Percentiles rank a stretch among this genome's conserved stretches.
phyloP scores from a whole-genome alignment of 2,329 filamentous ascomycete genomes.

The Aspergillus pseudonomiae region DNA sequence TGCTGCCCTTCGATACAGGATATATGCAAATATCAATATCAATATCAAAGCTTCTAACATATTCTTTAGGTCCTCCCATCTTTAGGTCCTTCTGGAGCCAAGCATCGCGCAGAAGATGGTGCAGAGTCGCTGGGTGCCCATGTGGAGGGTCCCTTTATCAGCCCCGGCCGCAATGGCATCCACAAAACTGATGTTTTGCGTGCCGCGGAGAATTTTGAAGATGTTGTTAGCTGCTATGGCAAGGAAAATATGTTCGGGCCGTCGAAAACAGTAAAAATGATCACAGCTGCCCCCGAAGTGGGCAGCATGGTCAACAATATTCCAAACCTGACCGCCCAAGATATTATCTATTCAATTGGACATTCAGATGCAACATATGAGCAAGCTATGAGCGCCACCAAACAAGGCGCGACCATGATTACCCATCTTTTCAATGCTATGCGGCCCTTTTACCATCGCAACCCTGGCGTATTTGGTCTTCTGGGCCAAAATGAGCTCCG shows the following conservation, averaged over 20 bases:
- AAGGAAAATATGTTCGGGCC: slow-evolving; percentile 60
- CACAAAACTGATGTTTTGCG: slow-evolving; percentile 76
- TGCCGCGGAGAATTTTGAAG: slow-evolving; percentile 63
- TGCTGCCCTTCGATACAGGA: not conserved
- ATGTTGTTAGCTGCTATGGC: slow-evolving; percentile 63
- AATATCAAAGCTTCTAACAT: not conserved
- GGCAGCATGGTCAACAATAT: slow-evolving; percentile 72
- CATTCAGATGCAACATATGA: slow-evolving; percentile 89
- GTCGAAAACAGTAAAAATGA: slow-evolving; percentile 64
- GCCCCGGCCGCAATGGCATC: slow-evolving; percentile 79
- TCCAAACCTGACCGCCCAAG: slow-evolving; percentile 63
- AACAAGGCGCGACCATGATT: slow-evolving; percentile 81
- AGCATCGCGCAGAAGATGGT: slow-evolving; percentile 65
- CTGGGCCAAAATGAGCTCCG: slow-evolving; percentile 65
- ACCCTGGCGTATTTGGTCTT: slow-evolving; percentile 87
- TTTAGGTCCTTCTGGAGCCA: slow-evolving; percentile 69
- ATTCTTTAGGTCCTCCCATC: slow-evolving; percentile 64
- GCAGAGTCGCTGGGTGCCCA: slow-evolving; percentile 88
- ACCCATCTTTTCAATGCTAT: slow-evolving; percentile 95
- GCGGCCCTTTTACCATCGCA: slow-evolving; percentile 85
- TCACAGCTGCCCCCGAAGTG: slow-evolving; percentile 83
- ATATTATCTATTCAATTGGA: slow-evolving; percentile 78
- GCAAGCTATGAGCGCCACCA: slow-evolving; percentile 71
- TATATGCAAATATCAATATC: not conserved
- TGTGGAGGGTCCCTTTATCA: slow-evolving; percentile 88